Conservation (phyloP, 306 rosid species). For the Inga laurina region DNA sequence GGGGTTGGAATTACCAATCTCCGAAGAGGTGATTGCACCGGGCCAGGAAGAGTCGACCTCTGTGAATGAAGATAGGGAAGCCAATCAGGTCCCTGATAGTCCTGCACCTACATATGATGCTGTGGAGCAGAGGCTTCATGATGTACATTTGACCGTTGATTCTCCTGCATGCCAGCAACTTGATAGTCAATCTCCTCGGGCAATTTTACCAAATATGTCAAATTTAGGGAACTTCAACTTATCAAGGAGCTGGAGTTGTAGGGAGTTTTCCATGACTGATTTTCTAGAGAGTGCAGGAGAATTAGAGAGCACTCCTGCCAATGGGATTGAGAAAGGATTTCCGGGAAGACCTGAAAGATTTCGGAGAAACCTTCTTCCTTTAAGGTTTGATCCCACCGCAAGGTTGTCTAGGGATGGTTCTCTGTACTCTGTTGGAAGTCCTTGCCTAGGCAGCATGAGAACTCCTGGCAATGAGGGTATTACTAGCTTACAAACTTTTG, state of each 20-base stretch:
- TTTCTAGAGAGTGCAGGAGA: constrained; percentile 52
- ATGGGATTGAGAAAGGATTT: constrained; percentile 67
- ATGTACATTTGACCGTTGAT: constrained; percentile 44
- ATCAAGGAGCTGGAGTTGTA: constrained; percentile 87
- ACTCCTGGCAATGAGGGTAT: constrained; percentile 68
- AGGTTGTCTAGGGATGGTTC: constrained; percentile 64
- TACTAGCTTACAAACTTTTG: constrained; percentile 82
- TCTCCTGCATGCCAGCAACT: constrained; percentile 48
- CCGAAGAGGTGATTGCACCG: constrained; percentile 38
- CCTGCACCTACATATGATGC: constrained; percentile 46
- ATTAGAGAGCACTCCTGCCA: constrained; percentile 65
- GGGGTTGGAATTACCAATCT: constrained; percentile 32
- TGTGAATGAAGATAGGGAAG: constrained; percentile 51
- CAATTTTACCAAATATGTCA: constrained; percentile 39
- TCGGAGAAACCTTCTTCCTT: constrained; percentile 50
- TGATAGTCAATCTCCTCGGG: constrained; percentile 42
- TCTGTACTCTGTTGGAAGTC: constrained; percentile 80
- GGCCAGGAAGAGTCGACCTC: constrained; percentile 52
- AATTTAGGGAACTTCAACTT: constrained; percentile 50
- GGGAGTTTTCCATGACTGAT: constrained; percentile 50
- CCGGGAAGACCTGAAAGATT: constrained; percentile 88
- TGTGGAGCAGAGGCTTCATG: constrained; percentile 44
- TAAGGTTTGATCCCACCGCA: constrained; percentile 44
- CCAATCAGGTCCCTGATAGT: constrained; percentile 44
- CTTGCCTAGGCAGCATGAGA: constrained; percentile 50